Conservation (phyloP, 2,329 filamentous ascomycete genomes). For the Phymatotrichopsis omnivora region DNA sequence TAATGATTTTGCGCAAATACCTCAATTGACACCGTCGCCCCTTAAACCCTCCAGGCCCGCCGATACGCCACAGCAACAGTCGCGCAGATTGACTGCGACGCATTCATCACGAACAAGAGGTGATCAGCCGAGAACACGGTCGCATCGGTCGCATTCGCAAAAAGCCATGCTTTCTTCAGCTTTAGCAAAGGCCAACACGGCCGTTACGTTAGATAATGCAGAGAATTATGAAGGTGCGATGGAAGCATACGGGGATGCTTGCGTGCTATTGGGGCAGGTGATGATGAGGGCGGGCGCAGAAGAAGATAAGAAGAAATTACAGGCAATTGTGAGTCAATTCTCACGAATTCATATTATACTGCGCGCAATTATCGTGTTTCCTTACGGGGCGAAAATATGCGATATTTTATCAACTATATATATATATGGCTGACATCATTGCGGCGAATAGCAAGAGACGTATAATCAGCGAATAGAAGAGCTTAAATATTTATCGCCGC, state of each 20-base stretch:
- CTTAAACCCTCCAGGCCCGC: slow-evolving; percentile 23
- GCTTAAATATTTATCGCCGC: slow-evolving; percentile 57
- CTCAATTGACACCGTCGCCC: slow-evolving; percentile 20
- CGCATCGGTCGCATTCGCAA: slow-evolving; percentile 53
- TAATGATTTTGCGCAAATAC: slow-evolving; percentile 15
- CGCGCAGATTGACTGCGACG: slow-evolving; percentile 14
- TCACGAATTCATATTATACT: slow-evolving; percentile 10
- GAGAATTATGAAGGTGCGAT: slow-evolving; percentile 89
- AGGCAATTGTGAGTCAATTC: slow-evolving; percentile 65
- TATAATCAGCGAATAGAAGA: slow-evolving; percentile 87
- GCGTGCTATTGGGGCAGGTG: slow-evolving; percentile 75
- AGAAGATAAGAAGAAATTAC: slow-evolving; percentile 80
- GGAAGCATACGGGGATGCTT: slow-evolving; percentile 82
- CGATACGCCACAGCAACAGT: slow-evolving; percentile 20
- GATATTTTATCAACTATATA: slow-evolving; percentile 1
- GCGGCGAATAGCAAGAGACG: slow-evolving; percentile 57
- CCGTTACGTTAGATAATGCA: slow-evolving; percentile 89
- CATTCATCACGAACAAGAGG: not conserved
- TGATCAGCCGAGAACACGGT: slow-evolving; percentile 24
- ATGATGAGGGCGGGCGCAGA: slow-evolving; percentile 73
- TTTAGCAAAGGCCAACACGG: slow-evolving; percentile 88
- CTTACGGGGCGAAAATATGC: slow-evolving; percentile 2
- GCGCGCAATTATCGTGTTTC: too few species aligned
- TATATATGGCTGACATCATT: slow-evolving; percentile 1
- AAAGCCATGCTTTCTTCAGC: slow-evolving; percentile 97